Percentiles rank a stretch among this genome's conserved stretches.
These are phyloP conservation scores for Moringa oleifera DNA, from an alignment of 345 rosid genomes.

Conservation along the genomic window DNA sequence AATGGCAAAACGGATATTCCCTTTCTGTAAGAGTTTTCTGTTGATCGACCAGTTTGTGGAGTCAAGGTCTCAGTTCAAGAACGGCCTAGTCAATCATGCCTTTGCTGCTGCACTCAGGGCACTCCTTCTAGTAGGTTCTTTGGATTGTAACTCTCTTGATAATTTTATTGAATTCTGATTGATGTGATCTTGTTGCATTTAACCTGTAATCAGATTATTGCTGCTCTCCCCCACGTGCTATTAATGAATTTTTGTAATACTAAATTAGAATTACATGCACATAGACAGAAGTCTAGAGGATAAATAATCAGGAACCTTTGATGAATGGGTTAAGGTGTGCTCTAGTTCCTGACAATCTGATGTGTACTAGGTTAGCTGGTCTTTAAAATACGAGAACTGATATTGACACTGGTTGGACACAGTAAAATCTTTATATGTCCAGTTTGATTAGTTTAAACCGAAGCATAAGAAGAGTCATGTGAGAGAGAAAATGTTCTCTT, in stretches of 20 bases:
- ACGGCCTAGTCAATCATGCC: conserved; percentile 93
- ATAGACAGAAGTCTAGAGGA: background rate
- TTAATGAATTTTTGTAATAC: background rate
- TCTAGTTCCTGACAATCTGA: background rate
- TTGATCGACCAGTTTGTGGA: conserved; percentile 90
- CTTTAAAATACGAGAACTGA: background rate
- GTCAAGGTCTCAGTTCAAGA: conserved; percentile 93
- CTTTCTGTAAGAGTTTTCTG: conserved; percentile 78
- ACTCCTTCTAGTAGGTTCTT: conserved; percentile 73
- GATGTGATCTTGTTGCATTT: conserved; percentile 17
- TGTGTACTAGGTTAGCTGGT: background rate
- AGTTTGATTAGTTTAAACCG: background rate
- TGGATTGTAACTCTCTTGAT: conserved; percentile 24
- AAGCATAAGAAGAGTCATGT: background rate
- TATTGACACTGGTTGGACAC: background rate
- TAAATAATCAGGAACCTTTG: background rate
- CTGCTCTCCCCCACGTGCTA: background rate
- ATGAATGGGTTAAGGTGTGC: background rate
- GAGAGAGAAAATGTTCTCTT: background rate
- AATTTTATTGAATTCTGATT: too few species aligned
- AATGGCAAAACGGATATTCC: conserved; percentile 73
- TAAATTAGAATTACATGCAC: too few species aligned
- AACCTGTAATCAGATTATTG: background rate
- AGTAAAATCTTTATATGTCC: too few species aligned
- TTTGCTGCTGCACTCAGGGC: conserved; percentile 93